Percentiles rank a stretch among this genome's conserved stretches.
Conservation (phyloP, 106 monocot species). For the Acanthochlamys bracteata region DNA sequence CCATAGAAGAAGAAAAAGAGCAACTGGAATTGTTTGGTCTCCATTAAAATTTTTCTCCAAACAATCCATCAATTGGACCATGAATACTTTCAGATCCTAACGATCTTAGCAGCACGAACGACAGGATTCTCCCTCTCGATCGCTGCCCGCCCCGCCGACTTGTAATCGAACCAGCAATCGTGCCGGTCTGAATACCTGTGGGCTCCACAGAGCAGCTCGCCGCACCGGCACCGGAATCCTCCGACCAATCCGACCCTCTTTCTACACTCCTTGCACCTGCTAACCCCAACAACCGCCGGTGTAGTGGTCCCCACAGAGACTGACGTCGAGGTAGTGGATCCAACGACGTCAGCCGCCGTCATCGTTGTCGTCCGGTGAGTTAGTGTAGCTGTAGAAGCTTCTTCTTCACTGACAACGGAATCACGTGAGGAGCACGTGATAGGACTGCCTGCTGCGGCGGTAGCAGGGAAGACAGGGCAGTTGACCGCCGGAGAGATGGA, state of each 20-base stretch:
- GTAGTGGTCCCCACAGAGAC: neutral
- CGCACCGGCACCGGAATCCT: constrained; percentile 92
- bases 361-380: neutral
- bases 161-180: constrained; percentile 76
- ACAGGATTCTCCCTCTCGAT: constrained; percentile 72
- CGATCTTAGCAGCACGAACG: constrained; percentile 73
- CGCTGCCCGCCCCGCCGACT: constrained; percentile 52
- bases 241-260: constrained; percentile 72
- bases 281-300: constrained; percentile 17
- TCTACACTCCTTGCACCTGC: constrained; percentile 62
- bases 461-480: neutral
- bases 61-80: too few species aligned
- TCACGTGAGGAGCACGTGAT: neutral
- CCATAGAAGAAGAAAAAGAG: too few species aligned
- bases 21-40: neutral
- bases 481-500: constrained; percentile 5
- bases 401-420: neutral
- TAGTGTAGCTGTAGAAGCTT: too few species aligned
- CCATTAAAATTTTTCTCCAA: neutral
- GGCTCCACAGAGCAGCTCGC: constrained; percentile 65
- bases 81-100: constrained; percentile 32
- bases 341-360: neutral
- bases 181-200: constrained; percentile 92
- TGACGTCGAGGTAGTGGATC: neutral
- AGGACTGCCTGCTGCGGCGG: constrained; percentile 13